Evolutionary conservation across 139 green algal species (phyloP).

Genomic region (Mesotaenium endlicherianum): DNA sequence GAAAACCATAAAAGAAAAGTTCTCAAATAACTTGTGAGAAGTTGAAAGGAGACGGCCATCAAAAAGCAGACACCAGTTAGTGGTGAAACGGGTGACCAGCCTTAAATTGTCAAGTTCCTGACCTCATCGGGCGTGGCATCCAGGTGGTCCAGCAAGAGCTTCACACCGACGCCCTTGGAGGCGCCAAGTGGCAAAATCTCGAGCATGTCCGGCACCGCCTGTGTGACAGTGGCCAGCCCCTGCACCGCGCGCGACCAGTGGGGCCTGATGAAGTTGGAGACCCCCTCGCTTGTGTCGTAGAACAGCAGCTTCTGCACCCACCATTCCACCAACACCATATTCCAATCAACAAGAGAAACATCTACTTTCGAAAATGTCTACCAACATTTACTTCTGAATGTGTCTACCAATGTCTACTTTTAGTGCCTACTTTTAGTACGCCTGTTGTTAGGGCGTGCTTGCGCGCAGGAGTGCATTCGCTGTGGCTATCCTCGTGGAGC

Average conservation of each 20-base stretch:
- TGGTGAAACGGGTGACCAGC: not conserved
- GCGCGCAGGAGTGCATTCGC: too few relatives aligned
- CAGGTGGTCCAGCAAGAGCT: conserved; percentile 35
- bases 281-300: conserved; percentile 39
- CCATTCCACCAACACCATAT: too few relatives aligned
- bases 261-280: conserved; percentile 36
- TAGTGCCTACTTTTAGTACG: too few relatives aligned
- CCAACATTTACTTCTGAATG: too few relatives aligned
- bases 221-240: conserved; percentile 36
- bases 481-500: too few relatives aligned
- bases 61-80: not conserved
- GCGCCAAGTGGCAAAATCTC: conserved; percentile 85
- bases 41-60: too few relatives aligned
- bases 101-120: not conserved
- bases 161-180: conserved; percentile 80
- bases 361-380: too few relatives aligned
- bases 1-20: too few relatives aligned
- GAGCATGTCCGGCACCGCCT: conserved; percentile 90
- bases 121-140: conserved; percentile 25
- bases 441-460: too few relatives aligned
- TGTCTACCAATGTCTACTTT: too few relatives aligned
- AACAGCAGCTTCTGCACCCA: conserved; percentile 56
- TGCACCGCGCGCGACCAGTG: conserved; percentile 32
- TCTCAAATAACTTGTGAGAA: too few relatives aligned
- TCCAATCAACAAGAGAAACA: too few relatives aligned